Base-by-base conservation (phyloP, 441 rosid species). In the Pelargonium citronellum region DNA sequence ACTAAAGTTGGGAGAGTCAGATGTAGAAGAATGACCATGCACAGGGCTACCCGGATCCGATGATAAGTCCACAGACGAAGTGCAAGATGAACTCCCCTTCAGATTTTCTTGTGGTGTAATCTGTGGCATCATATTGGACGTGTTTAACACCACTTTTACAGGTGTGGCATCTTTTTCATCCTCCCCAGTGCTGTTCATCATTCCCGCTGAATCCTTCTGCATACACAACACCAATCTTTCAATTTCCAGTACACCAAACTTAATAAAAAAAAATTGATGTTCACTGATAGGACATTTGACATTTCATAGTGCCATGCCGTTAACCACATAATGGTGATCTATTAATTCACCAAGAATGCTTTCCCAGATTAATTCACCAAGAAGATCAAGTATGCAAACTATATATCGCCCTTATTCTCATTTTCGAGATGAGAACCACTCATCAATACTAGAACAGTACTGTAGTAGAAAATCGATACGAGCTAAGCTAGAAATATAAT, bases 31-130 rank as follows among this genome's bases (percentile, higher is more conserved):
- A 74, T 66, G 73, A 55, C 73, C 79, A 27, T 81, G 84, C 70
- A 71, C 81, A 11, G 78, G 79, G 78, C 81, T 82, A 41, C 78
- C 87, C 24, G 68, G 69, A 71, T 82, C 86, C 39, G 81, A 81
- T 61, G 86, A 79, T 51, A 84, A 78, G 73, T 86, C 87, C 60
- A 81, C 49, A 67, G 87, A 89, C 61, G 90, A 83, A 1, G 77
- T 83, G 74, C 72, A 41, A 66, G 86, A 80, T 17, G 83, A 86
- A 71, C 55, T 71, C 16, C 64, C 83, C 64, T 75, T 74, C 5
- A 49, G 58, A 72, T 57, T 75, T 78, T 81, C 84, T 19, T n/a
- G 76, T 13, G 72, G 16, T 60, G 57, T 39, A 60, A 24, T 71
- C 20, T 63, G 73, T 17, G 74, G 55, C 34, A 47, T 64, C 55